phyloP scores from a whole-genome alignment of 2,329 filamentous ascomycete species.

The Arthrobotrys conoides region DNA sequence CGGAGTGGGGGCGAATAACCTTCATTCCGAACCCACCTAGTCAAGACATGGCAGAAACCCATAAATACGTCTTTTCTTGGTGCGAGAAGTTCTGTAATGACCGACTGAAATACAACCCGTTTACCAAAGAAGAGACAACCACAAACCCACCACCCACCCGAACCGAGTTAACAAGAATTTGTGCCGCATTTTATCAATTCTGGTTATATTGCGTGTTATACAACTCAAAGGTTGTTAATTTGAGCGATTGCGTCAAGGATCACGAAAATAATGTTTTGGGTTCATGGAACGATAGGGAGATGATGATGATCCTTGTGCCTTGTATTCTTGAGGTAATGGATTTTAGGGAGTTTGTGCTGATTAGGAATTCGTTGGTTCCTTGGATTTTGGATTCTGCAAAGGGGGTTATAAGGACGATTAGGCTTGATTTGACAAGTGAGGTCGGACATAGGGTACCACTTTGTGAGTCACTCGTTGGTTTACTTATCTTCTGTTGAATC shows the following conservation, averaged over 20 bases:
- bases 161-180: constrained; percentile 8
- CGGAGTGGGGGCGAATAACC: background rate
- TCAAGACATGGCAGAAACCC: constrained; percentile 4
- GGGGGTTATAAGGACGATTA: background rate
- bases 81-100: background rate
- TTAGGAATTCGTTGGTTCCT: background rate
- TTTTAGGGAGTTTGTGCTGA: constrained; percentile 1
- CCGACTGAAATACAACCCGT: background rate
- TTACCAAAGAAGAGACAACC: background rate
- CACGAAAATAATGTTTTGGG: no score
- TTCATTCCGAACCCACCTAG: background rate
- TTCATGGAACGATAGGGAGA: background rate
- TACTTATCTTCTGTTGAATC: no score
- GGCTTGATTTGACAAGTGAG: no score
- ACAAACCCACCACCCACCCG: constrained; percentile 14
- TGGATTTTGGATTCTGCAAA: background rate
- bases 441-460: background rate
- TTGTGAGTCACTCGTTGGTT: background rate
- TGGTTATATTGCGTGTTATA: constrained; percentile 18
- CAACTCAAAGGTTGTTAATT: no score
- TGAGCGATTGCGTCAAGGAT: background rate
- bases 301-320: background rate
- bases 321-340: background rate
- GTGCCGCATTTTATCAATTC: constrained; percentile 31
- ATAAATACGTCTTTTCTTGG: constrained; percentile 16